These are phyloP conservation scores for Coniochaeta sp. DNA, from an alignment of 2,329 filamentous ascomycete species.

Conservation along the genomic window DNA sequence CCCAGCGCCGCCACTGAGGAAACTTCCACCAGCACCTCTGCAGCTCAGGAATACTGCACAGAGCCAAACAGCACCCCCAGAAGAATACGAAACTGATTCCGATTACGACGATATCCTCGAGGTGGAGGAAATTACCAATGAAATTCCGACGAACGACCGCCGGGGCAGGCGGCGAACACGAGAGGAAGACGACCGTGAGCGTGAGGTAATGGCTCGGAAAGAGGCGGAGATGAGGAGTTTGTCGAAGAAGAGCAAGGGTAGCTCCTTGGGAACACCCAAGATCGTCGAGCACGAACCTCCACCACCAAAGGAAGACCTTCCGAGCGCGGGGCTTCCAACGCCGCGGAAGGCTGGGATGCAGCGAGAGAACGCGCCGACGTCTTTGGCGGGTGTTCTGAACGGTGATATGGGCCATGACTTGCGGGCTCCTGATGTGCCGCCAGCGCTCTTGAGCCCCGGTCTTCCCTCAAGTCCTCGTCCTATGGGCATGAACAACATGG, in stretches of 20 bases:
- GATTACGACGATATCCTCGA: slow-evolving; percentile 78
- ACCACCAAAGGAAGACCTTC: slow-evolving; percentile 14
- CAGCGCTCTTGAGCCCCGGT: slow-evolving; percentile 48
- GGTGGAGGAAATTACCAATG: slow-evolving; percentile 42
- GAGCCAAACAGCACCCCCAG: slow-evolving; percentile 23
- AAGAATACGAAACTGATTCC: slow-evolving; percentile 63
- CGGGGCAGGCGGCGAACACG: slow-evolving; percentile 77
- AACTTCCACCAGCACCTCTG: slow-evolving; percentile 78
- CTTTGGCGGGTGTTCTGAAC: slow-evolving; percentile 45
- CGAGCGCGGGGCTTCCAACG: background rate
- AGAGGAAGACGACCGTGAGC: slow-evolving; percentile 77
- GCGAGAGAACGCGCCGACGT: slow-evolving; percentile 35
- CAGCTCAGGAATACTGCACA: slow-evolving; percentile 51
- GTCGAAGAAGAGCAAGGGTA: slow-evolving; percentile 64
- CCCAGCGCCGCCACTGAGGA: slow-evolving; percentile 59
- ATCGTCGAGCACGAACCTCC: slow-evolving; percentile 22
- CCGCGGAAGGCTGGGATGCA: slow-evolving; percentile 10
- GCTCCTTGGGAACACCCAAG: slow-evolving; percentile 36
- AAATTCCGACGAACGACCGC: slow-evolving; percentile 43
- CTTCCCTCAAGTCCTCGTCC: slow-evolving; percentile 55
- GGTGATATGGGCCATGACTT: slow-evolving; percentile 19
- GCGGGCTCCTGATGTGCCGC: background rate
- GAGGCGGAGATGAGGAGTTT: slow-evolving; percentile 65
- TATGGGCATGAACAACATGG: slow-evolving; percentile 42
- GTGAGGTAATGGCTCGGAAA: slow-evolving; percentile 60